These are phyloP conservation scores for Plasmodium cynomolgi DNA, from an alignment of 169 alveolate genomes.

Conservation along the genomic window DNA sequence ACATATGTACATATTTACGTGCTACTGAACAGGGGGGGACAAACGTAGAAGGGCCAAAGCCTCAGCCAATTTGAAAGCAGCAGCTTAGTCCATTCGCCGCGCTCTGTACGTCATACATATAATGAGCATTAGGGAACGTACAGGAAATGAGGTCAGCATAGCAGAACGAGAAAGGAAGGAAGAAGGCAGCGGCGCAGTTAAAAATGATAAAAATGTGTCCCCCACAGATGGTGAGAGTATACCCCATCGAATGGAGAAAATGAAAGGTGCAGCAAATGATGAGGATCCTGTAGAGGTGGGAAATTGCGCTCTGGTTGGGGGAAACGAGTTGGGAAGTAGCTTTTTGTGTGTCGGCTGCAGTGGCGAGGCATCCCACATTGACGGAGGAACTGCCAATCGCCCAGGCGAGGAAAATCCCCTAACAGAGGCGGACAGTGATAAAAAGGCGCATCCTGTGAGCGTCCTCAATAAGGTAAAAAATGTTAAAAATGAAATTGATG, in stretches of 20 bases:
- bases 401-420: background rate
- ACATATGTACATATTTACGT: background rate
- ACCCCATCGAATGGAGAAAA: background rate
- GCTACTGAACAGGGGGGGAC: background rate
- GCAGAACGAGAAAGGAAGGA: slow-evolving; percentile 10
- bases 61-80: background rate
- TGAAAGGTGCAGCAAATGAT: background rate
- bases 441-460: background rate
- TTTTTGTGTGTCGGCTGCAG: background rate
- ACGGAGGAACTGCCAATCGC: background rate
- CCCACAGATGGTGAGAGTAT: background rate
- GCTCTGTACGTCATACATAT: slow-evolving; percentile 2
- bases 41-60: background rate
- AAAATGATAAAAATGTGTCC: background rate
- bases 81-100: background rate
- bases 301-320: background rate
- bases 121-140: slow-evolving; percentile 48
- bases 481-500: background rate
- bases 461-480: background rate
- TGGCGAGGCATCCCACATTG: background rate
- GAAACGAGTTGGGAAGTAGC: background rate
- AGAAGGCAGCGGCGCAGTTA: background rate
- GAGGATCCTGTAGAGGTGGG: background rate
- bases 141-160: slow-evolving; percentile 40
- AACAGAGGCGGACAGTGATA: background rate